Evolutionary conservation across 148 eudicot species (phyloP).

Genomic region (Cornus kousa): DNA sequence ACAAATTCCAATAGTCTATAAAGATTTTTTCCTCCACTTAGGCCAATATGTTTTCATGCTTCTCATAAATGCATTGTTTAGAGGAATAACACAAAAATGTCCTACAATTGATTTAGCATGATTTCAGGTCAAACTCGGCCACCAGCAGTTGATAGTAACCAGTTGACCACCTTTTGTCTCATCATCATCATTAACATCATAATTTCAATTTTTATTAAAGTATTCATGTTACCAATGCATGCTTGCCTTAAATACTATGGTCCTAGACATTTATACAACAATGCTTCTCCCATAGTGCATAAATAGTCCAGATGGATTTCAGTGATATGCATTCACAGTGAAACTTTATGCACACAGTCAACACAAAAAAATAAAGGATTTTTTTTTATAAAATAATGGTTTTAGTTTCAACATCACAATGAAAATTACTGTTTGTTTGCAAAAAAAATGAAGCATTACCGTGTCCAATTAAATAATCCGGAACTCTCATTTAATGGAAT

Average conservation of each 20-base stretch:
- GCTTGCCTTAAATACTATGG: background rate
- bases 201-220: too few relatives aligned
- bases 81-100: background rate
- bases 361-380: background rate
- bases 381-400: background rate
- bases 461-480: too few relatives aligned
- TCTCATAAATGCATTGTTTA: background rate
- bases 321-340: background rate
- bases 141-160: background rate
- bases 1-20: background rate
- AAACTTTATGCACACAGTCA: background rate
- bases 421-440: background rate
- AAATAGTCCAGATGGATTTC: background rate
- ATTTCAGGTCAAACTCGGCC: background rate
- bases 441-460: too few relatives aligned
- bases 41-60: constrained; percentile 11
- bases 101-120: background rate
- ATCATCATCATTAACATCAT: too few relatives aligned
- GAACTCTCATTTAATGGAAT: too few relatives aligned
- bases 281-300: background rate
- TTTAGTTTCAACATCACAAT: background rate
- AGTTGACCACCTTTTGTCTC: background rate
- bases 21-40: background rate
- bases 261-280: background rate
- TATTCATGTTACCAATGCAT: background rate